phyloP scores from a whole-genome alignment of 106 monocot genomes.

The Platanthera guangdongensis region DNA sequence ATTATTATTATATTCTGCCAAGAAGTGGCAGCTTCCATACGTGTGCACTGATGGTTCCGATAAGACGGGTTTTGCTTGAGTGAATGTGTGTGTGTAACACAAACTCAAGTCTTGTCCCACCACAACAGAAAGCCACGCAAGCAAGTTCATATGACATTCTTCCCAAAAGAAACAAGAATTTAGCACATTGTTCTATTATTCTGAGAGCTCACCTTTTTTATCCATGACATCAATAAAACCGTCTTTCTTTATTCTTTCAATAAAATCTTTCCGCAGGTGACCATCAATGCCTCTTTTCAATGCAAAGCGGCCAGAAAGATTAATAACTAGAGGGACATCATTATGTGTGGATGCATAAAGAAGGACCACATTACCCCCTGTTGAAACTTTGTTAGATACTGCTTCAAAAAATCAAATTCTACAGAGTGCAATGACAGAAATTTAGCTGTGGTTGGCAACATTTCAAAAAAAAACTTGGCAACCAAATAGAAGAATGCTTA shows the following conservation, averaged over 20 bases:
- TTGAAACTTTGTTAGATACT: not conserved
- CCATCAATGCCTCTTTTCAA: slow-evolving; percentile 57
- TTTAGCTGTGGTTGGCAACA: not conserved
- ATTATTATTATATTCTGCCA: too few relatives aligned
- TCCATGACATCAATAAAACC: slow-evolving; percentile 82
- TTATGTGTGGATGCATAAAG: slow-evolving; percentile 63
- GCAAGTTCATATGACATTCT: not conserved
- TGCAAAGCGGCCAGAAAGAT: slow-evolving; percentile 83
- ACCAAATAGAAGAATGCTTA: not conserved
- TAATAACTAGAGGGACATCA: slow-evolving; percentile 47
- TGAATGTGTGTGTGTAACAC: too few relatives aligned
- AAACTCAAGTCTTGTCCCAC: too few relatives aligned
- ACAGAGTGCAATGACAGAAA: not conserved
- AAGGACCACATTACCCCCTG: slow-evolving; percentile 81
- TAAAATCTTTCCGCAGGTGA: slow-evolving; percentile 57
- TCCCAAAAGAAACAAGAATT: not conserved
- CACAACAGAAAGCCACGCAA: not conserved
- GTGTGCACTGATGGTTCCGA: too few relatives aligned
- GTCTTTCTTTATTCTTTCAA: slow-evolving; percentile 58
- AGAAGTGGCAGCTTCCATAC: too few relatives aligned
- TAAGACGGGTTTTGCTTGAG: too few relatives aligned
- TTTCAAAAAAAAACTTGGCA: not conserved
- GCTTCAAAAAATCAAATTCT: not conserved
- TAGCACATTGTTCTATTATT: not conserved
- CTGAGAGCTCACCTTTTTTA: slow-evolving; percentile 38